Evolutionary conservation across 116 monocot species (phyloP), one percentile per base, ranked within the genome.

Genomic region (Dioscorea cayenensis): DNA sequence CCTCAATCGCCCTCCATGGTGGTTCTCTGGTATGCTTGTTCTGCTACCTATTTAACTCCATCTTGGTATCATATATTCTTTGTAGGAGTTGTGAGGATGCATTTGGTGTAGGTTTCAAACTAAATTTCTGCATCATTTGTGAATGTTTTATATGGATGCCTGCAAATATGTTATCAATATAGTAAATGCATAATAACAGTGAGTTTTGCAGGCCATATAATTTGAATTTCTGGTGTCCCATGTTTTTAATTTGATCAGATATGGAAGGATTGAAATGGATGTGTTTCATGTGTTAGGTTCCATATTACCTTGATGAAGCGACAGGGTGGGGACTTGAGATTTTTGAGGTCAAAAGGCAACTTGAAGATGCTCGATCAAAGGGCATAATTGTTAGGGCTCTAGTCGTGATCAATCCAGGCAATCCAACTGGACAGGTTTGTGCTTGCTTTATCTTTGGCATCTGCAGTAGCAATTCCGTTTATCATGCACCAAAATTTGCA

Each of bases 341-440:
- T 69, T 90, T 90, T 35, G 90, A 90, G 72, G 70, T 96, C 27
- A 90, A 96, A 78, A 92, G 85, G 29, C 96, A 96, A 76, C 66
- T 96, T 67, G 90, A 96, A 73, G 77, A 83, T 63, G 92, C 96
- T 77, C 81, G 84, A 60, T 84, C 88, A 62, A 90, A 90, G 77
- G 96, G 96, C 14, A 80, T 88, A 17, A 79, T 76, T 68, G 92
- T 96, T 61, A 85, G 96, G 72, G 84, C 96, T 17, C 59, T 96
- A 4, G 96, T 92, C 17, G 96, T 96, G 22, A 96, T 96, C 70
- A 96, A 96, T 77, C 96, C 96, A 71, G 96, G 96, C 60, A 96
- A 96, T 72, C 96, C 96, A n/a, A 96, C 96, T 55, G 96, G 96
- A 32, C 96, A 96, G 92, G 95, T 96, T 71, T 74, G 73, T 72